Base-by-base conservation (phyloP, 2,329 filamentous ascomycete genomes). In the Magnaporthiopsis rhizophila region DNA sequence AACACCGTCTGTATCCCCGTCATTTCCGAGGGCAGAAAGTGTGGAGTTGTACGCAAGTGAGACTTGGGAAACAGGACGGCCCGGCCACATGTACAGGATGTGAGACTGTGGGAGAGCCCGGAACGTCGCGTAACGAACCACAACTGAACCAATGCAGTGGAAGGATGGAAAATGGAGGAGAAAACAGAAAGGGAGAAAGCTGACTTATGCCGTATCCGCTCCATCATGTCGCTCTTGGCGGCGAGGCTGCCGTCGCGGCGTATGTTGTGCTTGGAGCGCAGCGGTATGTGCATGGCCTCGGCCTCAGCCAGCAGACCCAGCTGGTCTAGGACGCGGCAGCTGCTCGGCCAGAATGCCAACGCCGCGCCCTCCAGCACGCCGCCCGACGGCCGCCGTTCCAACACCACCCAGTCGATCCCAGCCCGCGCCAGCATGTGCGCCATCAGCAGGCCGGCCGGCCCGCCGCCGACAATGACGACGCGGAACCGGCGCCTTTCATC, bases 361-460 rank as follows among this genome's bases (percentile, higher is more conserved):
- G 67, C 66, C 3, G 70, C 65, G 15, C 68, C 69, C 13, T 69
- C 68, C 38, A 70, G 69, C 18, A 69, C 64, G 1, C 71, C 62
- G 11, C 69, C 65, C 1, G 68, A 65, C 45, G 69, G 12, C 8
- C 70, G 65, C 0, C 69, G 65, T 66, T 75, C 74, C 1, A 75
- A 66, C 21, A 75, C 63, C 15, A 74, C 65, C 62, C 73, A 72
- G 36, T 69, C 67, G 53, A 74, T 71, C 4, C 71, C 73, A 1
- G 74, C 74, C 1, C 67, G 66, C 38, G 64, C n/a, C 3, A 76
- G 69, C 38, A 70, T 68, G 59, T 75, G 72, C 26, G 62, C 65
- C 30, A 83, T 83, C 64, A 69, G 75, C 0, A 65, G 53, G 21
- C 62, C 65, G n/a, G 50, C 65, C 28, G 65, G 65, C 18, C 65